A percentile compares a stretch with the other conserved stretches of the same genome.
These are phyloP conservation scores for Gillenia trifoliata DNA, from an alignment of 306 rosid genomes.

Conservation along the genomic window DNA sequence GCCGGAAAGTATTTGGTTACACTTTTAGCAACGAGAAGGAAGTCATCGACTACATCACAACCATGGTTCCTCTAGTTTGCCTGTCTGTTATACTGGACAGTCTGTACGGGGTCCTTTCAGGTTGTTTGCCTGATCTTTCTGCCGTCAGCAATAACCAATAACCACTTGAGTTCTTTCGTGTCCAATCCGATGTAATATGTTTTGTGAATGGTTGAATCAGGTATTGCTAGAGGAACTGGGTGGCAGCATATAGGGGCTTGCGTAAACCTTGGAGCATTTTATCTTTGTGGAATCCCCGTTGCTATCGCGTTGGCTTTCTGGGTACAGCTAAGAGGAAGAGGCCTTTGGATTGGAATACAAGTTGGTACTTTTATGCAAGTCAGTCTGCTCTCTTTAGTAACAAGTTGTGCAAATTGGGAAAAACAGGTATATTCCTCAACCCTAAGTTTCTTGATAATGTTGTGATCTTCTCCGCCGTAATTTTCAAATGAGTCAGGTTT, in stretches of 20 bases:
- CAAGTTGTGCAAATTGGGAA: constrained; percentile 50
- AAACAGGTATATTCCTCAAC: constrained; percentile 30
- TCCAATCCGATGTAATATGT: neutral
- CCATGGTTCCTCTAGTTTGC: constrained; percentile 58
- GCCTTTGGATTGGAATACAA: constrained; percentile 76
- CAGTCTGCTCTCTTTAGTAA: constrained; percentile 41
- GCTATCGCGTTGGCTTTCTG: constrained; percentile 49
- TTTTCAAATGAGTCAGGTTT: neutral
- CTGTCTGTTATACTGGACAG: constrained; percentile 52
- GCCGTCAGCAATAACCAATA: rapidly evolving
- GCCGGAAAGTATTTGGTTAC: constrained; percentile 50
- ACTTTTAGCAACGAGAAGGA: constrained; percentile 51
- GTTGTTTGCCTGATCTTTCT: constrained; percentile 15
- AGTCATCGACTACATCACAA: constrained; percentile 58
- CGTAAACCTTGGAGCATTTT: constrained; percentile 61
- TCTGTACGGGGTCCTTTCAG: constrained; percentile 54
- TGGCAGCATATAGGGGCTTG: constrained; percentile 72
- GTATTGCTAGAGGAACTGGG: constrained; percentile 75
- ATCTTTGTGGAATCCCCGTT: constrained; percentile 68
- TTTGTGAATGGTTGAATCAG: constrained; percentile 15
- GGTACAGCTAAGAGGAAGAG: constrained; percentile 40
- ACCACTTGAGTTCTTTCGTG: neutral
- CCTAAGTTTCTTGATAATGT: neutral
- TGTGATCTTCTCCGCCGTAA: neutral
- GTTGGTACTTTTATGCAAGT: constrained; percentile 44